Evolutionary conservation across 345 rosid genomes (phyloP), one percentile per base, ranked within the genome.

Genomic region (Aquilaria yunnanensis): DNA sequence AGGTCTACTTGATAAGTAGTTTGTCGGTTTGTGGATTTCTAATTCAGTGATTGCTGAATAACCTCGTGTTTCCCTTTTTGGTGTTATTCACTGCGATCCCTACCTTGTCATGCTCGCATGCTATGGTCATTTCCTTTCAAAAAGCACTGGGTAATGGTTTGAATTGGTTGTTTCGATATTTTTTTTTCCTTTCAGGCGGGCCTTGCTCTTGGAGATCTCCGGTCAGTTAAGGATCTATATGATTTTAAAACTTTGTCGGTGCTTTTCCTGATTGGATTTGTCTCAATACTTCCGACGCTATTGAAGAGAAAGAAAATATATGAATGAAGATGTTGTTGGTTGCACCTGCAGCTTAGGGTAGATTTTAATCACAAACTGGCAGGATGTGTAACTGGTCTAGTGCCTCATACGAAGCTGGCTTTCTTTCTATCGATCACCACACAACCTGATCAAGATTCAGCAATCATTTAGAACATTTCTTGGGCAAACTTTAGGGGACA

Each of bases 151-250:
- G 11, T 8, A 47, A 10, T 37, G 3, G 47, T 12, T 41, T 9
- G 49, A 62, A 13, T 16, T 57, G 6, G 34, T 33, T 29, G 6
- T 47, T 31, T 41, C 30, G 46, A 7, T 47, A 59, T 13, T 59
- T 49, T 4, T 55, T 23, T 34, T 23, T 33, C 52, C 14, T 30
- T 63, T 62, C 67, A 90, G 97, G 97, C 92, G 53, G 97, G 97
- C 6, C 92, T 87, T 29, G 96, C 89, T 14, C 85, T 90, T 41
- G 96, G 92, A 54, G 96, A 87, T 72, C 92, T 90, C 59, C 79
- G 79, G 73, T 90, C 92, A 47, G 80, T 90, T 32, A 90, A 81
- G 81, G 96, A 90, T 68, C 78, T 90, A 9, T 90, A 90, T 31
- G 96, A 90, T 82, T 87, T 81, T 66, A 90, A 83, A 74, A 90